Evolutionary conservation across 2,329 filamentous ascomycete genomes (phyloP), one percentile per base, ranked within the genome.

Genomic region (Alternaria viburni): DNA sequence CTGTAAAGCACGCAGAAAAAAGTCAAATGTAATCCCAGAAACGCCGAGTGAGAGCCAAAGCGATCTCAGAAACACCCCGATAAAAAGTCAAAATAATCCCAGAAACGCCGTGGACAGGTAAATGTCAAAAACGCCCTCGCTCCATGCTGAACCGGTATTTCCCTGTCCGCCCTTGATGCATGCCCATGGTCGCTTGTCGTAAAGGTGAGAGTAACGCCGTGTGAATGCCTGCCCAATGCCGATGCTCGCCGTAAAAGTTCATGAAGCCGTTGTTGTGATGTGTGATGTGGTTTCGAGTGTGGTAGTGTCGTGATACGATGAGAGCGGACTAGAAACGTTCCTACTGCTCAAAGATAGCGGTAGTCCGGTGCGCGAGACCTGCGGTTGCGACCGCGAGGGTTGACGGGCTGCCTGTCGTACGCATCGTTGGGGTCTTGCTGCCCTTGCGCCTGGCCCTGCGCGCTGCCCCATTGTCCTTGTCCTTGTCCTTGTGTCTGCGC

Each of bases 401-500:
- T 99, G 66, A 98, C 92, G 0, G 96, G 96, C 79, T 97, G 95
- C 61, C 96, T 88, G 79, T 98, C 96, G 81, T 99, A 99, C 7
- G 96, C 92, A 61, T 97, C 69, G 21, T 59, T 67, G 17, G 58
- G 32, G 44, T 61, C 59, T 28, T 59, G 54, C 11, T 65, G 59
- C 25, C 51, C 54, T 15, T 59, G 32, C n/a, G 30, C 21, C 25
- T 45, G 28, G 10, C 54, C 54, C 23, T 32, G 61, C 26, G 30
- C 60, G 21, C n/a, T 55, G 41, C 45, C 59, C 56, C 57, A 60
- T 41, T 66, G 57, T 10, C 59, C 61, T 19, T 54, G 55, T 49
- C 54, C 26, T 30, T 61, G 57, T 43, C 45, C 45, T 17, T 41
- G 36, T 41, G 36, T 5, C 15, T 41, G 36, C 21, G 12, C 49